phyloP scores from a whole-genome alignment of 805 yeast genomes.

The Schizosaccharomyces osmophilus region DNA sequence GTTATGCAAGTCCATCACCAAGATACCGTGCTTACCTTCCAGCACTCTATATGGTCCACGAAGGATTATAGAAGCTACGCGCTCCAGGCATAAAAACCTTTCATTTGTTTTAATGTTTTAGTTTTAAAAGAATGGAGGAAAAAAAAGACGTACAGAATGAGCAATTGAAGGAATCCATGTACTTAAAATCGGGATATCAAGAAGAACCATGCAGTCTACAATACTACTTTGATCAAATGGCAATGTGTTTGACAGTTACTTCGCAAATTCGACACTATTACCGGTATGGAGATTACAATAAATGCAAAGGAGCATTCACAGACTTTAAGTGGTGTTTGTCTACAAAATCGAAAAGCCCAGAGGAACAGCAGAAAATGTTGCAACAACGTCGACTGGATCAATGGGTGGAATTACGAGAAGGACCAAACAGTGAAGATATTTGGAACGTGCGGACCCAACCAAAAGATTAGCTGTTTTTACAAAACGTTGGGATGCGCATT shows the following conservation, averaged over 20 bases:
- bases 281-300: background rate
- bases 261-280: background rate
- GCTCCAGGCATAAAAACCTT: background rate
- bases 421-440: slow-evolving; percentile 1
- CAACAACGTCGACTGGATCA: background rate
- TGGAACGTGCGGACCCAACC: slow-evolving; percentile 1
- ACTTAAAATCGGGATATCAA: background rate
- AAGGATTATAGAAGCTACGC: background rate
- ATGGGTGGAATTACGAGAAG: background rate
- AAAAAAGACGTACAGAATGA: background rate
- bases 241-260: slow-evolving; percentile 1
- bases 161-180: background rate
- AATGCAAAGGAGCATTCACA: background rate
- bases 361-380: background rate
- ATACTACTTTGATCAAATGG: background rate
- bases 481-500: too few relatives aligned
- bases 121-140: background rate
- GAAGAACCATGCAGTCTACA: background rate
- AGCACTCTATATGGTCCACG: background rate
- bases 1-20: too few relatives aligned
- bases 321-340: slow-evolving; percentile 1
- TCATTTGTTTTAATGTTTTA: background rate
- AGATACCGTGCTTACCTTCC: too few relatives aligned
- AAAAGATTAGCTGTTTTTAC: background rate
- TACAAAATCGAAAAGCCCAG: background rate